These are phyloP conservation scores for Annulohypoxylon stygium DNA, from an alignment of 495 filamentous ascomycete genomes.

Conservation along the genomic window DNA sequence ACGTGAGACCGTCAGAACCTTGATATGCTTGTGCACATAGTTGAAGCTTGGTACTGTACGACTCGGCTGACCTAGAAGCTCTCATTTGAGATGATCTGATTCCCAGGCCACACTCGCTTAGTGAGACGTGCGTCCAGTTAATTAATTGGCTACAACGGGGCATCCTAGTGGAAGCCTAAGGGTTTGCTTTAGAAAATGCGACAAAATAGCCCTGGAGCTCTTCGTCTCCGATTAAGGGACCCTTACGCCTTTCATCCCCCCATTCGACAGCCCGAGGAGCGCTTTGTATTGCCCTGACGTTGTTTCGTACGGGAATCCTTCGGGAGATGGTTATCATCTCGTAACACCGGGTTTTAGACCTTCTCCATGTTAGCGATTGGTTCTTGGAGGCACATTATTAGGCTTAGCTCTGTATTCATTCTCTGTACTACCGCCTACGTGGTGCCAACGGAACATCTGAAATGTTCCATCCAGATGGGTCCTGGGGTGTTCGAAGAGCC, in stretches of 20 bases:
- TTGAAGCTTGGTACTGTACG: constrained; percentile 35
- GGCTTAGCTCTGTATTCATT: constrained; percentile 37
- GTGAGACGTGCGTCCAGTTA: constrained; percentile 42
- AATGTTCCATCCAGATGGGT: constrained; percentile 43
- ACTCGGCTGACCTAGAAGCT: constrained; percentile 41
- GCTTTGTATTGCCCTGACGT: constrained; percentile 16
- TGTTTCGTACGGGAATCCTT: constrained; percentile 26
- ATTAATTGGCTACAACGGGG: constrained; percentile 39
- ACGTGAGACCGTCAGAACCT: constrained; percentile 48
- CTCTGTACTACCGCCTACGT: constrained; percentile 39
- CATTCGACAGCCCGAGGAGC: constrained; percentile 28
- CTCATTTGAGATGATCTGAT: constrained; percentile 41
- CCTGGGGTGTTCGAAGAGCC: constrained; percentile 39
- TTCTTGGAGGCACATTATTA: constrained; percentile 11
- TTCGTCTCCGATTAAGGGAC: constrained; percentile 33
- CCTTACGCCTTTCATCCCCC: neutral
- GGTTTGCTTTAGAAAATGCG: constrained; percentile 24
- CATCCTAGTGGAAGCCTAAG: constrained; percentile 32
- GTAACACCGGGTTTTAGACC: constrained; percentile 19
- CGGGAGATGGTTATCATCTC: constrained; percentile 19
- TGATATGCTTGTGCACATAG: constrained; percentile 28
- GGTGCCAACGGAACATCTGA: constrained; percentile 44
- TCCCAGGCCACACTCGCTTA: constrained; percentile 40
- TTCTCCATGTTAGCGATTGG: constrained; percentile 20
- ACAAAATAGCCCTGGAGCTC: constrained; percentile 7